Evolutionary conservation across 2,329 filamentous ascomycete genomes (phyloP), one percentile per base, ranked within the genome.

Genomic region (Fusarium nurragi): DNA sequence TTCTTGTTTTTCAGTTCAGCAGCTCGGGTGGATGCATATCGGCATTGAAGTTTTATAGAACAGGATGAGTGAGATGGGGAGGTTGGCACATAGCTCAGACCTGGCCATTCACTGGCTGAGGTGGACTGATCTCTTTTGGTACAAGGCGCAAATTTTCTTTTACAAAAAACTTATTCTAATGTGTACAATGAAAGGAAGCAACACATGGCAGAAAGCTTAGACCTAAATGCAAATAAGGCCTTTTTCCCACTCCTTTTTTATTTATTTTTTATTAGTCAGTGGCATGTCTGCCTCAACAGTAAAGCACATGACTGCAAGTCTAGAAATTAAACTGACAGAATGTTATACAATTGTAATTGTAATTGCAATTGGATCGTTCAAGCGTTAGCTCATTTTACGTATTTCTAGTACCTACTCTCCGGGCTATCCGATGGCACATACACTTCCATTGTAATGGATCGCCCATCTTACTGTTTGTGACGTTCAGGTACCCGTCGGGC

Each of bases 101-200:
- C 64, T 47, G 22, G 26, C 50, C 50, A 61, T 68, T 67, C 64
- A 51, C 64, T 68, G 64, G 60, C 52, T 68, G 60, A 65, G 68
- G 60, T 67, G 64, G 64, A 50, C 54, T 65, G 64, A 52, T 53
- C 18, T 50, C 51, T 65, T 49, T 45, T 65, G 43, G 59, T 45
- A 62, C 50, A 57, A 67, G 63, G 64, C 64, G 64, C 63, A 60
- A 34, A 6, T 34, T 54, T 54, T 54, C 44, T 59, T 58, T 39
- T n/a, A 34, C 32, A 34, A 34, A 34, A 61, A 52, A 48, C 64
- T 38, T 65, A 70, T 68, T 60, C 48, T 71, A 71, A 71, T 71
- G 69, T 71, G 69, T 71, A 71, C 67, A 71, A 71, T 61, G 69
- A 71, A 64, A 63, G 66, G 59, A 67, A 60, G 50, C 23, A 65